Base-by-base conservation (phyloP, 2,329 filamentous ascomycete genomes). In the Penicillium aurantiogriseum region DNA sequence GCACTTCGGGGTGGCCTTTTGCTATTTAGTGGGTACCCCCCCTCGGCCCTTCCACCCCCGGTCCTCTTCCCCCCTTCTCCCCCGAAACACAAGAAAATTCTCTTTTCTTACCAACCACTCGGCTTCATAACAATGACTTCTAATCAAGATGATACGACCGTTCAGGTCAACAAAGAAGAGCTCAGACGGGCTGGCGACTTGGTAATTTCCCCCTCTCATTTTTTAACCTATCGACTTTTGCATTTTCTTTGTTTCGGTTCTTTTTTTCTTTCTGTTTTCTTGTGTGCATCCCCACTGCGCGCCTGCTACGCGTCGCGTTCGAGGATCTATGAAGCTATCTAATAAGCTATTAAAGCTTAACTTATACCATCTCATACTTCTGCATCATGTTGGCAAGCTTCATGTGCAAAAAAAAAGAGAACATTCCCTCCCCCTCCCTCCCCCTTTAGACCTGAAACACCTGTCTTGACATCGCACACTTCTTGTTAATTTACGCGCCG, bases 161-260 rank as follows among this genome's bases (percentile, higher is more conserved):
- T 77, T 40, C 67, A 73, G 21, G 76, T 80, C 63, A 77, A 91
- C 60, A 82, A 89, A 56, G 88, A 91, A 57, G 88, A 90, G 74
- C 93, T 93, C 73, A 83, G 90, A 59, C 83, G 88, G 71, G 91
- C 92, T 48, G 85, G 91, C 69, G 91, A 95, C 73, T 88, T 86
- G 73, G 91, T 95, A 87, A 45, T 83, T 89, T 54, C 46, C 54
- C 50, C 51, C 56, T 56, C 62, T 54, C 58, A 21, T 42, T 42
- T 11, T 11, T 27, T 46, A 40, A 42, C 49, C 54, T 53, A 31
- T 13, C 36, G 31, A 19, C 10, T 51, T 44, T 54, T 13, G 15
- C 58, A 52, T 61, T 44, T 60, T 54, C 63, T 51, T 63, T 61
- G 46, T 54, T 57, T 49, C 38, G 31, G 47, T 39, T 57, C 17